phyloP scores from a whole-genome alignment of 768 basidiomycete genomes.

The Psilocybe cyanescens region DNA sequence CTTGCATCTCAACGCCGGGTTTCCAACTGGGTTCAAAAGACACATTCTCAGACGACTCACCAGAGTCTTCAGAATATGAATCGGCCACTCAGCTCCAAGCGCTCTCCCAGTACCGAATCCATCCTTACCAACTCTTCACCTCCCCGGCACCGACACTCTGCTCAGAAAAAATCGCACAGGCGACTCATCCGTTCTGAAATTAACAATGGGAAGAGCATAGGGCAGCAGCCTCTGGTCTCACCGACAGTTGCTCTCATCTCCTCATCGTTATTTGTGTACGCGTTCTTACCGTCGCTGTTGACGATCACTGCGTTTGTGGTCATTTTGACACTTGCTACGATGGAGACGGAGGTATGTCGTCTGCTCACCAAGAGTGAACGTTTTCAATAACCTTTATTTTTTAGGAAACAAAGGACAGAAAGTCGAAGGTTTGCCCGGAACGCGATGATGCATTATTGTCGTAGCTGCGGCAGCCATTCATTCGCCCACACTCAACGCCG shows the following conservation, averaged over 20 bases:
- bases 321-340: conserved; percentile 11
- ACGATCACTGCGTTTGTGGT: conserved; percentile 15
- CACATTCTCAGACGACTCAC: background rate
- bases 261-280: conserved; percentile 14
- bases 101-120: background rate
- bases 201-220: background rate
- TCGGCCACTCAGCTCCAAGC: background rate
- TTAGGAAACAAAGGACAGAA: background rate
- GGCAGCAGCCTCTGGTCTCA: background rate
- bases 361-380: too few relatives aligned
- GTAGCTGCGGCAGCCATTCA: background rate
- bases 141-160: background rate
- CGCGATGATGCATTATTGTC: too few relatives aligned
- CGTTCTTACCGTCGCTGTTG: conserved; percentile 16
- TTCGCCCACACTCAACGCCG: background rate
- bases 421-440: background rate
- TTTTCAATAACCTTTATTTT: background rate
- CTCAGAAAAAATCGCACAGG: background rate
- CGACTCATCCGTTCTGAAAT: background rate
- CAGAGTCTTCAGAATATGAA: too few relatives aligned
- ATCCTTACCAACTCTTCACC: background rate
- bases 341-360: conserved; percentile 1
- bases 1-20: conserved; percentile 16
- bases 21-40: conserved; percentile 17
- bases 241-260: conserved; percentile 16